Base-by-base conservation (phyloP, 495 filamentous ascomycete species). In the Hypoxylon intermedium region DNA sequence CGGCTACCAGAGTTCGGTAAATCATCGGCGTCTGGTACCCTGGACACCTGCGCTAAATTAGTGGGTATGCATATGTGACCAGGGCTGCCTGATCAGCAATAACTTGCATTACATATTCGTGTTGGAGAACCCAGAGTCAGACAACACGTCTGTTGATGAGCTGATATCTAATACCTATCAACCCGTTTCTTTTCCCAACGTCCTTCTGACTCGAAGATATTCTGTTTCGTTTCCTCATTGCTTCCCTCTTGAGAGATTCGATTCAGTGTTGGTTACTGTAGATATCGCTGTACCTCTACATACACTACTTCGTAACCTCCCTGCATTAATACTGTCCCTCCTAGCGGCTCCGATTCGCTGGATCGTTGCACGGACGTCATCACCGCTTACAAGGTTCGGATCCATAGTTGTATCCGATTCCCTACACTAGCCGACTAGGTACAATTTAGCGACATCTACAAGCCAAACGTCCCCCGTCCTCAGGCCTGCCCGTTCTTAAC, bases 361-460 rank as follows among this genome's bases (percentile, higher is more conserved):
- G 30, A 52, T 31, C 16, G 26, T 44, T 51, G 20, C 41, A 48
- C 41, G 13, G 26, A 60, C 62, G 56, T 65, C 62, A 65, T 65
- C 47, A 45, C 21, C 51, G 33, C 33, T 28, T 59, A 12, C 43
- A 34, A 30, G 30, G 43, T 26, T 42, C 33, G 46, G 52, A 19
- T 45, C 45, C 36, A 15, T 15, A 38, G 15, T 38, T 26, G 7
- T 7, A 26, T 26, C 4, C 24, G 7, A 26, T 26, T n/a, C n/a
- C n/a, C n/a, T n/a, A n/a, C n/a, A n/a, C n/a, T n/a, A n/a, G n/a
- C n/a, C n/a, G n/a, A n/a, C n/a, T n/a, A n/a, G n/a, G n/a, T n/a
- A n/a, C n/a, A n/a, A n/a, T n/a, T n/a, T n/a, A n/a, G n/a, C n/a
- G n/a, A n/a, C n/a, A n/a, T n/a, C n/a, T n/a, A n/a, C n/a, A n/a